Evolutionary conservation across 2,329 filamentous ascomycete genomes (phyloP), one percentile per base, ranked within the genome.

Genomic region (Pseudopithomyces chartarum): DNA sequence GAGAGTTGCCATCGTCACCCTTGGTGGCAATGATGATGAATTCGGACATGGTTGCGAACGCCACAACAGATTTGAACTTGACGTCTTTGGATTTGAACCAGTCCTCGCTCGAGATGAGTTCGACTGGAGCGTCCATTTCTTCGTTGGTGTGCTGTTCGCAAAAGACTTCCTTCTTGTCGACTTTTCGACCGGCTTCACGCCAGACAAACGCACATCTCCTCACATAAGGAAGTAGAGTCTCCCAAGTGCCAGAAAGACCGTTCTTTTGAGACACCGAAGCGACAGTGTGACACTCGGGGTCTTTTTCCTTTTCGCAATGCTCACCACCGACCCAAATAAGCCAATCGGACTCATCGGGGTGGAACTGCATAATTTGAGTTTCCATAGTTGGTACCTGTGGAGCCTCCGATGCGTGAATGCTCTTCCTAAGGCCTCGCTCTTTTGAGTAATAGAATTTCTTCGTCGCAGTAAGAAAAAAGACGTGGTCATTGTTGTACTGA

Each of bases 1-100:
- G 80, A 1, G 85, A 89, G 38, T 88, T 81, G 54, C 85, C 81
- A 36, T 90, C 86, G 57, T 89, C 84, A 59, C 85, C 73, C 58
- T 84, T 84, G 6, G 89, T 88, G 1, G 93, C 93, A 48, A 97
- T 89, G 38, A 99, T 86, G 68, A 99, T 95, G 74, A 97, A 99
- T 73, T 99, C 95, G 38, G 90, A 89, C 94, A 97, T 98, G 5
- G 90, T 96, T 2, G 92, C 94, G 76, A 96, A 98, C 64, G 90
- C 89, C 65, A 89, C 86, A 40, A 97, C 90, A 57, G 93, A 84
- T 22, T 85, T 82, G 71, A 90, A 87, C 56, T 86, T 82, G 20
- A 86, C 80, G 13, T 80, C 79, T 65, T 87, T 84, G 60, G 86
- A 82, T 51, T 88, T 84, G 69, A 96, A 96, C 77, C 89, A 92